A percentile compares a stretch with the other conserved stretches of the same genome.
Conservation (phyloP, 805 yeast genomes). For the Cyberlindnera xylosilytica region DNA sequence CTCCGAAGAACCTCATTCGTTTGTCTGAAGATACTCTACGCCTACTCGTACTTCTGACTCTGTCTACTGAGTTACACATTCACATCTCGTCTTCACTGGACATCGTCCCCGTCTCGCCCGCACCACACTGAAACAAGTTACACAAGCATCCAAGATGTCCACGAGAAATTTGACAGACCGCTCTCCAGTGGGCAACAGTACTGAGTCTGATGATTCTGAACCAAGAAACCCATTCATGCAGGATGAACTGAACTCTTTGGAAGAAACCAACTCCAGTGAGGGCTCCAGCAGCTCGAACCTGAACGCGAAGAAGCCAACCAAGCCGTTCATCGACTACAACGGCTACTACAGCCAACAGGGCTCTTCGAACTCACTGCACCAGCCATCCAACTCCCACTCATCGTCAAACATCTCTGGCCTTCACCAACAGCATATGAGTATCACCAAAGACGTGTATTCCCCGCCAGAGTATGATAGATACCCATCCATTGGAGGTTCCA, state of each 20-base stretch:
- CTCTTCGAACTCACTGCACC: slow-evolving; percentile 35
- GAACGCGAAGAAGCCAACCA: slow-evolving; percentile 18
- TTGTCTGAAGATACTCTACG: neutral
- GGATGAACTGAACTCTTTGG: slow-evolving; percentile 26
- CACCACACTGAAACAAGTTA: slow-evolving; percentile 1
- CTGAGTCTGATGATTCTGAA: slow-evolving; percentile 25
- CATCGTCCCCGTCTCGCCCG: too few species aligned
- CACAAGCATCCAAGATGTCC: slow-evolving; percentile 21
- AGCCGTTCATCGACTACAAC: slow-evolving; percentile 40
- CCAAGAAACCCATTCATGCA: slow-evolving; percentile 30
- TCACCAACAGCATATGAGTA: slow-evolving; percentile 11
- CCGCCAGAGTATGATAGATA: slow-evolving; percentile 67
- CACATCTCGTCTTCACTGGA: too few species aligned
- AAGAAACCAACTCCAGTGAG: slow-evolving; percentile 22
- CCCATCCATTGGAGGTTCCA: slow-evolving; percentile 56
- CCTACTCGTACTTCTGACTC: too few species aligned
- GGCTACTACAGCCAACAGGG: slow-evolving; percentile 41
- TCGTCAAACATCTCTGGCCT: slow-evolving; percentile 24
- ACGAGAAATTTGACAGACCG: slow-evolving; percentile 30
- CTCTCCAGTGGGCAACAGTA: slow-evolving; percentile 22
- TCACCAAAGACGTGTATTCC: slow-evolving; percentile 27
- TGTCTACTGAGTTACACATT: too few species aligned
- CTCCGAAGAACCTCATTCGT: neutral
- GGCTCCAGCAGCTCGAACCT: slow-evolving; percentile 20
- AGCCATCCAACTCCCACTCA: slow-evolving; percentile 18